phyloP scores from a whole-genome alignment of 495 filamentous ascomycete species.

The Lasiosphaeriaceae sp. region DNA sequence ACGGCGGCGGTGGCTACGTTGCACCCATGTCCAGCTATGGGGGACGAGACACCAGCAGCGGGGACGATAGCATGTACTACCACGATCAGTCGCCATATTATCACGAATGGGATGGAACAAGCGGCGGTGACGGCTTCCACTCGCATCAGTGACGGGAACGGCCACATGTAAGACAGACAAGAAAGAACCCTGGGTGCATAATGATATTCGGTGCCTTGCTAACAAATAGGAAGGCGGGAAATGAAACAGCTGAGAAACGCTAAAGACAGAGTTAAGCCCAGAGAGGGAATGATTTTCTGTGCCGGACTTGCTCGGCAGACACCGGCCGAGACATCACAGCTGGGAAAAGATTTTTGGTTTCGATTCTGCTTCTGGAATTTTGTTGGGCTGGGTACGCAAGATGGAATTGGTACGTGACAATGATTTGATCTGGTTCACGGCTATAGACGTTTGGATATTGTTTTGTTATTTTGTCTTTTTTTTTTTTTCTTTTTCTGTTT shows the following conservation, averaged over 20 bases:
- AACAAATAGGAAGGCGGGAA: background rate
- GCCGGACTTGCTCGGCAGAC: background rate
- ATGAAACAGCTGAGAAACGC: background rate
- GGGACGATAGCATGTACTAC: background rate
- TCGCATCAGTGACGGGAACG: background rate
- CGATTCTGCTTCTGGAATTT: background rate
- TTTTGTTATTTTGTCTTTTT: background rate
- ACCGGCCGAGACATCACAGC: background rate
- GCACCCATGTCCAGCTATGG: constrained; percentile 4
- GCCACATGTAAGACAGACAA: background rate
- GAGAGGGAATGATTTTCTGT: constrained; percentile 9
- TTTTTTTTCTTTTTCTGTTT: constrained; percentile 4
- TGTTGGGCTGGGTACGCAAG: background rate
- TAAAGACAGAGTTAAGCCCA: background rate
- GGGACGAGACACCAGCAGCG: constrained; percentile 6
- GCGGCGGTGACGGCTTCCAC: background rate
- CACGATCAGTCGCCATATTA: background rate
- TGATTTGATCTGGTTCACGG: too few species aligned
- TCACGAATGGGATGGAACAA: background rate
- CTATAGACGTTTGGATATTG: background rate
- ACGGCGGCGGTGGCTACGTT: background rate
- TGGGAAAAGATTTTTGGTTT: background rate
- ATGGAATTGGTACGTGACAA: too few species aligned
- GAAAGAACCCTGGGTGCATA: too few species aligned
- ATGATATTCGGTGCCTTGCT: background rate